These are phyloP conservation scores for Cercospora brassicicola DNA, from an alignment of 2,329 filamentous ascomycete genomes.

Conservation along the genomic window DNA sequence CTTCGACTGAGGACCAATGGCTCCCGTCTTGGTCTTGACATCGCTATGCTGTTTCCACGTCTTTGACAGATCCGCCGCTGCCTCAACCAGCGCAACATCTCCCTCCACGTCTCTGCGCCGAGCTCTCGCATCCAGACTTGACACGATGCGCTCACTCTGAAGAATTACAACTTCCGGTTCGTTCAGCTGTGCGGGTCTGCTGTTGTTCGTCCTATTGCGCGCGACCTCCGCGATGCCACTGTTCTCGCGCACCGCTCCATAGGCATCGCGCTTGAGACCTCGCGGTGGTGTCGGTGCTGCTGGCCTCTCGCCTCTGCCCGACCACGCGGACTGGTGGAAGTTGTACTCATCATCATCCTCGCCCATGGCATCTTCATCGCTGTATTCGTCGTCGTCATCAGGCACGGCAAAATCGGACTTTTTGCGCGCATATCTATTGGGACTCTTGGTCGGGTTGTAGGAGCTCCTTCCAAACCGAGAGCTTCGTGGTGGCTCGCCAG, in stretches of 20 bases:
- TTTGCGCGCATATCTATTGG: slow-evolving; percentile 33
- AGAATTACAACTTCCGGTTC: slow-evolving; percentile 74
- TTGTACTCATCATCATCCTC: slow-evolving; percentile 39
- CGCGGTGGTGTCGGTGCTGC: slow-evolving; percentile 28
- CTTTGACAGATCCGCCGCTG: slow-evolving; percentile 31
- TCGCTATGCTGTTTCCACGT: slow-evolving; percentile 33
- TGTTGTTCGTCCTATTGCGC: slow-evolving; percentile 63
- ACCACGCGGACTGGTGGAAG: slow-evolving; percentile 1
- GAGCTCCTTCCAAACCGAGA: slow-evolving; percentile 38
- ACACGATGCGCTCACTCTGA: slow-evolving; percentile 69
- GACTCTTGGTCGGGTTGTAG: slow-evolving; percentile 29
- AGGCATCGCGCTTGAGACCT: slow-evolving; percentile 43
- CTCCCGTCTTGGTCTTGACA: slow-evolving; percentile 33
- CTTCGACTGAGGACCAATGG: slow-evolving; percentile 49
- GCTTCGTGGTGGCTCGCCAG: slow-evolving; percentile 38
- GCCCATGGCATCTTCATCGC: slow-evolving; percentile 40
- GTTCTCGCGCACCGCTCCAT: slow-evolving; percentile 46
- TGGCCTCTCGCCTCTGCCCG: slow-evolving; percentile 5
- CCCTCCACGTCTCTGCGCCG: slow-evolving; percentile 32
- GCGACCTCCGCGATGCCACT: slow-evolving; percentile 70
- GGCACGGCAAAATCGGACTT: slow-evolving; percentile 39
- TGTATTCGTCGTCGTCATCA: slow-evolving; percentile 35
- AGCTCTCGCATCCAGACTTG: slow-evolving; percentile 39
- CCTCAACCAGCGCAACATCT: slow-evolving; percentile 25
- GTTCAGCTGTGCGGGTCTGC: slow-evolving; percentile 55